Evolutionary conservation across 2,329 filamentous ascomycete genomes (phyloP), one percentile per base, ranked within the genome.

Genomic region (Didymella arachidicola): DNA sequence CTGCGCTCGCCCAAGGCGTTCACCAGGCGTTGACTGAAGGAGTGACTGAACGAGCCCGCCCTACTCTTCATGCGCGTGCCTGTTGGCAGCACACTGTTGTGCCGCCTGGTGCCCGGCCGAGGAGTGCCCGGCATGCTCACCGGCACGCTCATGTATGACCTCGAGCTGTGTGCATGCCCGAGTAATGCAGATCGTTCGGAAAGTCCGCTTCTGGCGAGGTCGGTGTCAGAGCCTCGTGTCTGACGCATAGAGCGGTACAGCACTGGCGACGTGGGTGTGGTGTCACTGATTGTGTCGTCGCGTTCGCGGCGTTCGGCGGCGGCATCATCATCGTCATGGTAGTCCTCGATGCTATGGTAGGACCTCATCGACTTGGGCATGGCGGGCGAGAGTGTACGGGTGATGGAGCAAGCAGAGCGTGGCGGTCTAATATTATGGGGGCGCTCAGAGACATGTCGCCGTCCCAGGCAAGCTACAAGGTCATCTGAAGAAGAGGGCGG

Each of bases 1-100:
- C 87, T 57, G 79, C 81, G 56, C 57, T 73, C 70, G 50, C 66
- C 72, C 65, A 91, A 80, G 52, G 86, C 89, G 59, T 84, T 84
- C 59, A 85, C 84, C 25, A 91, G 80, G 18, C 89, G 69, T 63
- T 74, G 70, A 48, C 75, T 77, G 57, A 78, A 79, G 19, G 67
- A 66, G 36, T 65, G 70, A 51, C 66, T 76, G 63, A 76, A 70
- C 19, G 76, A 77, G 12, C 66, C 71, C 10, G 68, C 56, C 29
- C 74, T 69, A 56, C 75, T 76, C 38, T 71, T 64, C 67, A 74
- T 65, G 22, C 74, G 68, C 41, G 57, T 71, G 61, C 69, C 69
- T 34, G 68, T 72, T 26, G 65, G 67, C 26, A 71, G 63, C 53
- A 74, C 68, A 63, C 73, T 77, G 52, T 77, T 74, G 60, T 78